Conservation (phyloP, 2,329 filamentous ascomycete genomes). For the Aureobasidium subglaciale region DNA sequence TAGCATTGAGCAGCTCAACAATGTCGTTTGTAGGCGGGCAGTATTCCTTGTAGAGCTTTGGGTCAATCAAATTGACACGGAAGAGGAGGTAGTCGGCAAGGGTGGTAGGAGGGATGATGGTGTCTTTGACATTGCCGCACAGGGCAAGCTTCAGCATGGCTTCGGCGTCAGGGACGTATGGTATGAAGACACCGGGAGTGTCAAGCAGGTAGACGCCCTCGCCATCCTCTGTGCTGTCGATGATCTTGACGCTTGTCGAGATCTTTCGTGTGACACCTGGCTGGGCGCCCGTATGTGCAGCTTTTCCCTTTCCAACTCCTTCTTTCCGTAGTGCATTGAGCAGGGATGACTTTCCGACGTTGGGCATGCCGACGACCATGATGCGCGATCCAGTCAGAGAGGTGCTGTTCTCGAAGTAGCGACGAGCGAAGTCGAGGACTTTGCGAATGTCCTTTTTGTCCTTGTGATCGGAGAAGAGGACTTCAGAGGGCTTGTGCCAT, state of each 20-base stretch:
- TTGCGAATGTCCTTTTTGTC: constrained; percentile 35
- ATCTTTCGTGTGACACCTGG: constrained; percentile 88
- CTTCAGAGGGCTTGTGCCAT: constrained; percentile 48
- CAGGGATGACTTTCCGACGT: constrained; percentile 92
- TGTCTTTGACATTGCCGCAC: constrained; percentile 84
- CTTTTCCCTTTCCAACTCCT: constrained; percentile 62
- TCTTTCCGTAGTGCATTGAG: constrained; percentile 73
- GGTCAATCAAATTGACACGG: constrained; percentile 64
- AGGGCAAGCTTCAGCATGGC: constrained; percentile 94
- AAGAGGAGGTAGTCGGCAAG: constrained; percentile 88
- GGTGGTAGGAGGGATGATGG: constrained; percentile 67
- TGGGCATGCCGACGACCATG: constrained; percentile 94
- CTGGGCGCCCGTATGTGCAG: constrained; percentile 73
- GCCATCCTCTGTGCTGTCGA: constrained; percentile 40
- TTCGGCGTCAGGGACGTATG: constrained; percentile 76
- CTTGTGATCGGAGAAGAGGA: constrained; percentile 48
- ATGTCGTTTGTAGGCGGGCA: constrained; percentile 76
- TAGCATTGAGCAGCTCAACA: constrained; percentile 59
- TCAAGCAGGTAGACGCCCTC: constrained; percentile 77
- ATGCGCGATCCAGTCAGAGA: constrained; percentile 75
- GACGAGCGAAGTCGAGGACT: constrained; percentile 46
- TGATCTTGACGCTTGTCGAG: constrained; percentile 68
- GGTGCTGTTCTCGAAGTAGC: constrained; percentile 43
- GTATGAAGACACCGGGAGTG: constrained; percentile 91
- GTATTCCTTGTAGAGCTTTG: constrained; percentile 56